A percentile compares a stretch with the other conserved stretches of the same genome.
phyloP scores from a whole-genome alignment of 2,329 filamentous ascomycete species.

The Metarhizium sp. region DNA sequence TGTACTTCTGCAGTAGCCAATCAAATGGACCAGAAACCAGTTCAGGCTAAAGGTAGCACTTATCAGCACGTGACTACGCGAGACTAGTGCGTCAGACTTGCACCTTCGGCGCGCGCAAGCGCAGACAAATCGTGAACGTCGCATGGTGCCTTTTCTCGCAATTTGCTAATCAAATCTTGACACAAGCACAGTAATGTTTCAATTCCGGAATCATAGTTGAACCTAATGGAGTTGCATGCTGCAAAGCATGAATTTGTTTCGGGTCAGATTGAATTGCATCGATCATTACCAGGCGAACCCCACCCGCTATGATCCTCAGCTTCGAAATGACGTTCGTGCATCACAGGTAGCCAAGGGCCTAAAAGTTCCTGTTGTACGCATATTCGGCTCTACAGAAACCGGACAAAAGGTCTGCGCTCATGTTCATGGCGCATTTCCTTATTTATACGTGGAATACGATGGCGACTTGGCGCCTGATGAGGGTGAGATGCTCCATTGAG shows the following conservation, averaged over 20 bases:
- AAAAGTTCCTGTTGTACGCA: conserved; percentile 74
- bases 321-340: conserved; percentile 55
- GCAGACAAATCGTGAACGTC: background rate
- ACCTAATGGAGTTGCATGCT: conserved; percentile 10
- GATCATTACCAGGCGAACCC: conserved; percentile 84
- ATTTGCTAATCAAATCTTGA: background rate
- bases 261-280: conserved; percentile 88
- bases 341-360: conserved; percentile 54
- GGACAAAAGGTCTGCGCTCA: conserved; percentile 95
- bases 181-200: background rate
- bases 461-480: conserved; percentile 57
- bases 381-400: conserved; percentile 88
- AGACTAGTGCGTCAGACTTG: conserved; percentile 2
- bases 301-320: conserved; percentile 69
- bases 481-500: conserved; percentile 39
- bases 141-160: background rate
- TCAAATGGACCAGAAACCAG: no score
- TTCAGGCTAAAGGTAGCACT: background rate
- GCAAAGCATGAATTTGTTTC: conserved; percentile 56
- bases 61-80: conserved; percentile 21
- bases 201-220: background rate
- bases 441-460: conserved; percentile 82
- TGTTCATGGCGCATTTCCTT: conserved; percentile 91
- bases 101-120: background rate
- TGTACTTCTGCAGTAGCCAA: no score